phyloP scores from a whole-genome alignment of 2,329 filamentous ascomycete species.

The Cladosporium cucumerinum region DNA sequence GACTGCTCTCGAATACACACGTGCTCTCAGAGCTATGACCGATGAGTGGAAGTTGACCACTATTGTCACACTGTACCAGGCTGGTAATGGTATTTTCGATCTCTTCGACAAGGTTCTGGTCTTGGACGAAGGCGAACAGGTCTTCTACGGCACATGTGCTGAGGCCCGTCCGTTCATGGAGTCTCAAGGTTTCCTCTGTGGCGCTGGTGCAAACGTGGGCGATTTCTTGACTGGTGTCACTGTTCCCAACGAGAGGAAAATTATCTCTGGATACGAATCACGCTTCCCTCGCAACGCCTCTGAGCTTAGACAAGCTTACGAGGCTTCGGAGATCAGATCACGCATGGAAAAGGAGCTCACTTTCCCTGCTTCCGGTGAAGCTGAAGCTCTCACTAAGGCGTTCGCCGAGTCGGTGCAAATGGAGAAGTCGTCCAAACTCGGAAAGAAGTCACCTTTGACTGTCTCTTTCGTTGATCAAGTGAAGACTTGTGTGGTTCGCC shows the following conservation, averaged over 20 bases:
- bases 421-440: conserved; percentile 55
- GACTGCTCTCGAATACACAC: conserved; percentile 54
- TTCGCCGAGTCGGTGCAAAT: conserved; percentile 53
- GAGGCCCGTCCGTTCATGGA: conserved; percentile 65
- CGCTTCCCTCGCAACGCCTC: conserved; percentile 45
- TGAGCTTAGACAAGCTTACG: conserved; percentile 49
- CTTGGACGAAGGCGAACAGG: conserved; percentile 62
- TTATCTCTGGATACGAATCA: conserved; percentile 42
- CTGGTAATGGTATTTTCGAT: conserved; percentile 66
- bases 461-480: conserved; percentile 55
- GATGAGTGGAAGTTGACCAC: conserved; percentile 59
- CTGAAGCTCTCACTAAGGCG: conserved; percentile 48
- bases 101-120: conserved; percentile 69
- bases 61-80: conserved; percentile 66
- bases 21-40: conserved; percentile 61
- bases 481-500: conserved; percentile 54
- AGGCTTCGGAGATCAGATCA: conserved; percentile 49
- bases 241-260: conserved; percentile 50
- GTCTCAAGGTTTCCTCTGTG: conserved; percentile 60
- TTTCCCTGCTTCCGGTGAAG: conserved; percentile 52
- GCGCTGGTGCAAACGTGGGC: conserved; percentile 59
- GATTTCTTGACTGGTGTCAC: conserved; percentile 66
- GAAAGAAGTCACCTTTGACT: conserved; percentile 54
- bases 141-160: conserved; percentile 61
- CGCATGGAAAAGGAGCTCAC: conserved; percentile 56